A percentile compares a stretch with the other conserved stretches of the same genome.
phyloP scores from a whole-genome alignment of 768 basidiomycete species.

The Saitozyma sp. region DNA sequence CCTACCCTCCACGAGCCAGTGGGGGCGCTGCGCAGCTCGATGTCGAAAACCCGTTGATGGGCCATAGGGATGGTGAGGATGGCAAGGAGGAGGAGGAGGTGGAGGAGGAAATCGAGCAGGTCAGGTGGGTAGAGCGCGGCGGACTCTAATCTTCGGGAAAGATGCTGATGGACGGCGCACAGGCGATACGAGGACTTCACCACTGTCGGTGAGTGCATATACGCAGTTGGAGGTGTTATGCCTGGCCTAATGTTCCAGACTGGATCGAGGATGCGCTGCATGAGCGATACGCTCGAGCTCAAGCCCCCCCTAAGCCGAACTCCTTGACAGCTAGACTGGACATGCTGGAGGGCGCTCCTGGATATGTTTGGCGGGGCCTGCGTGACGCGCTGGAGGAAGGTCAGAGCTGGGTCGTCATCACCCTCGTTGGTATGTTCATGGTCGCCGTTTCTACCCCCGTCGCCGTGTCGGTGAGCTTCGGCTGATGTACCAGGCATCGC shows the following conservation, averaged over 20 bases:
- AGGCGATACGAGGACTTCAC: constrained; percentile 95
- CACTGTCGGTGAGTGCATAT: constrained; percentile 71
- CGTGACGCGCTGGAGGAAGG: constrained; percentile 66
- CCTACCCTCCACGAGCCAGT: constrained; percentile 27
- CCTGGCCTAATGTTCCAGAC: constrained; percentile 58
- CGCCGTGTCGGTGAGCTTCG: not conserved
- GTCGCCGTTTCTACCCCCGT: constrained; percentile 13
- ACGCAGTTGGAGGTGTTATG: not conserved
- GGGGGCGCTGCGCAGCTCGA: constrained; percentile 8
- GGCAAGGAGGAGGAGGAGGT: constrained; percentile 27
- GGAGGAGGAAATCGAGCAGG: constrained; percentile 31
- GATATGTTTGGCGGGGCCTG: constrained; percentile 62
- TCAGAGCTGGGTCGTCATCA: constrained; percentile 90
- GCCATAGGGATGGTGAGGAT: constrained; percentile 13
- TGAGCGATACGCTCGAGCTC: constrained; percentile 72
- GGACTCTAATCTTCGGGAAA: not conserved
- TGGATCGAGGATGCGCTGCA: constrained; percentile 96
- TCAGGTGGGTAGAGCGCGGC: constrained; percentile 17
- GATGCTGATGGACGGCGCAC: not conserved
- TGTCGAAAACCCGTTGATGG: constrained; percentile 29
- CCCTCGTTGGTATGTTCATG: constrained; percentile 76
- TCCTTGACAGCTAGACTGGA: constrained; percentile 52
- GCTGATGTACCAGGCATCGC: constrained; percentile 63
- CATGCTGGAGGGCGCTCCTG: constrained; percentile 40
- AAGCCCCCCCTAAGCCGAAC: constrained; percentile 47